Evolutionary conservation across 352 stramenopile species (phyloP).

Genomic region (Pythium sp.): DNA sequence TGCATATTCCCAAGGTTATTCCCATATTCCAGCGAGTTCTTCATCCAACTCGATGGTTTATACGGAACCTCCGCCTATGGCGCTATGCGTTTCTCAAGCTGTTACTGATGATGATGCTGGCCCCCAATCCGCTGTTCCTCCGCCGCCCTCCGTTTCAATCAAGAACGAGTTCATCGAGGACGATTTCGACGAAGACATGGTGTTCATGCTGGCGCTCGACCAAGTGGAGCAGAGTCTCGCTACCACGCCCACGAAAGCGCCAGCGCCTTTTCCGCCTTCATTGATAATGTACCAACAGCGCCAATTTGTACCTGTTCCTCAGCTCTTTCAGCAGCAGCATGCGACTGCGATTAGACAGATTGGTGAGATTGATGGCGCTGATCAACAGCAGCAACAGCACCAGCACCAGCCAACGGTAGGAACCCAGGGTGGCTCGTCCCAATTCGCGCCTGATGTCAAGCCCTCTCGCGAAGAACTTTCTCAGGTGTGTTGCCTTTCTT

Average conservation of each 20-base stretch:
- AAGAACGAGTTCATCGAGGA: slow-evolving; percentile 61
- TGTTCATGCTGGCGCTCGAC: slow-evolving; percentile 65
- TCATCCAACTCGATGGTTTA: neutral
- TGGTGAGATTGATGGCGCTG: neutral
- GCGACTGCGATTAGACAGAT: neutral
- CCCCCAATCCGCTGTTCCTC: neutral
- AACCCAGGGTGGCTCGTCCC: neutral
- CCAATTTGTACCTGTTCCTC: neutral
- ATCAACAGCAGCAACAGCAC: no score
- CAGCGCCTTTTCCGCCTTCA: neutral
- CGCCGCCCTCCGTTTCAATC: neutral
- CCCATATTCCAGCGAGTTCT: neutral
- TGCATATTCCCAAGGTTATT: neutral
- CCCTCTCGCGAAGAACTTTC: neutral
- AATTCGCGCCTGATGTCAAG: neutral
- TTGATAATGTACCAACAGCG: neutral
- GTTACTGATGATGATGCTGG: neutral
- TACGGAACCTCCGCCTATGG: neutral
- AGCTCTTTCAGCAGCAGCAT: neutral
- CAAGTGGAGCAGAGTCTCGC: slow-evolving; percentile 53
- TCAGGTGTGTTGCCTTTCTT: neutral
- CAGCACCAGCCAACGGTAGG: neutral
- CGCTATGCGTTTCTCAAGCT: neutral
- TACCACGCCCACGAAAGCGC: slow-evolving; percentile 23
- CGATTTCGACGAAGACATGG: slow-evolving; percentile 59